Evolutionary conservation across 306 rosid genomes (phyloP).

Genomic region (Medicago arabica): DNA sequence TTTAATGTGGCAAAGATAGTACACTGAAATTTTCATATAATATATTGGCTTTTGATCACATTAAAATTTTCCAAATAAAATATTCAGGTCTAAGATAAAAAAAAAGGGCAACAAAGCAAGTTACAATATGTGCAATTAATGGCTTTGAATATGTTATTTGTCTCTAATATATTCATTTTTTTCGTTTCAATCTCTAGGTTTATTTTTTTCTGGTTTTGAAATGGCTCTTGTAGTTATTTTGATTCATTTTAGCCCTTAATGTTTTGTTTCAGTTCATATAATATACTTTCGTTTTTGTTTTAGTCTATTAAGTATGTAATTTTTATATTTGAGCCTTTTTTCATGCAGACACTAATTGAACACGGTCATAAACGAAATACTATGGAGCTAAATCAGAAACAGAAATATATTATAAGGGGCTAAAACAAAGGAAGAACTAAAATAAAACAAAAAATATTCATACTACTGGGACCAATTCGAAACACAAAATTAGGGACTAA

Average conservation of each 20-base stretch:
- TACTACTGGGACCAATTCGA: background rate
- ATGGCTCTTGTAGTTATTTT: background rate
- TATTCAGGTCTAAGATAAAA: conserved; percentile 9
- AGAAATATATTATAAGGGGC: background rate
- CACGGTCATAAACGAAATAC: background rate
- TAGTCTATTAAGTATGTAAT: background rate
- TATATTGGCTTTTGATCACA: conserved; percentile 20
- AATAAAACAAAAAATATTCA: background rate
- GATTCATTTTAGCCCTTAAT: background rate
- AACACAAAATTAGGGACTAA: background rate
- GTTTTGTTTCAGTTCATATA: background rate
- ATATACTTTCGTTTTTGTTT: background rate
- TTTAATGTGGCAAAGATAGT: conserved; percentile 1
- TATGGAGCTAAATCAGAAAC: background rate
- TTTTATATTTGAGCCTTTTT: background rate
- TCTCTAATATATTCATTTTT: background rate
- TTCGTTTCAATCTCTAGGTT: background rate
- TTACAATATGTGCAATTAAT: conserved; percentile 16
- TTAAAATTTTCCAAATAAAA: conserved; percentile 16
- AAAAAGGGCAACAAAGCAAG: background rate
- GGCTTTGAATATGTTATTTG: background rate
- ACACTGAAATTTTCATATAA: background rate
- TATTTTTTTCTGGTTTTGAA: background rate
- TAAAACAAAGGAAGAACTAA: background rate
- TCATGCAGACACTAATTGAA: background rate